These are phyloP conservation scores for Aurifilum marmelostoma DNA, from an alignment of 2,329 filamentous ascomycete species.

Conservation along the genomic window DNA sequence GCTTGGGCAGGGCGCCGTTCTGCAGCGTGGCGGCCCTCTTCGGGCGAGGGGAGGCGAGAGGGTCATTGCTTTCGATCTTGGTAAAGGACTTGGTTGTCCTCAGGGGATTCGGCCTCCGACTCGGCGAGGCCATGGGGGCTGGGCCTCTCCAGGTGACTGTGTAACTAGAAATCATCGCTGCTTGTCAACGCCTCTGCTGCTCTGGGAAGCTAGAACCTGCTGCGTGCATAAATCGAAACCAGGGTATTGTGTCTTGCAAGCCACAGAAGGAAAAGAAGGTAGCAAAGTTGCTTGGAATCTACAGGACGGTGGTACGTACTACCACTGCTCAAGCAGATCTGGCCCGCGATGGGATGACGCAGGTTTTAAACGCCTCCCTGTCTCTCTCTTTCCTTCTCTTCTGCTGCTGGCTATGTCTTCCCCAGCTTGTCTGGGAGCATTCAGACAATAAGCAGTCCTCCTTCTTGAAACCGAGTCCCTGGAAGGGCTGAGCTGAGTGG, in stretches of 20 bases:
- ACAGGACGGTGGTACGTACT: not conserved
- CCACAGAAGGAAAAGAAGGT: not conserved
- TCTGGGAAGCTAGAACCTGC: constrained; percentile 23
- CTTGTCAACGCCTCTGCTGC: constrained; percentile 27
- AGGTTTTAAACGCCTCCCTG: not conserved
- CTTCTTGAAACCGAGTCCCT: constrained; percentile 8
- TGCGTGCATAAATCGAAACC: constrained; percentile 4
- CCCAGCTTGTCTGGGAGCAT: not conserved
- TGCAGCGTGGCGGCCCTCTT: constrained; percentile 54
- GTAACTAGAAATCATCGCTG: constrained; percentile 37
- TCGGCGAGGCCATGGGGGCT: constrained; percentile 23
- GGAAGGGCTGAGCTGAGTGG: not conserved
- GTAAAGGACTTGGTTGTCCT: constrained; percentile 37
- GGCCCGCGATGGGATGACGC: constrained; percentile 6
- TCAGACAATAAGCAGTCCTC: constrained; percentile 13
- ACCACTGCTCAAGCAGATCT: not conserved
- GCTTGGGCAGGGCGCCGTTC: constrained; percentile 40
- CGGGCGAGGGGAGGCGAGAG: constrained; percentile 33
- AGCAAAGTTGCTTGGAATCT: constrained; percentile 1
- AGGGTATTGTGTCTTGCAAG: not conserved
- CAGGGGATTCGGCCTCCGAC: constrained; percentile 33
- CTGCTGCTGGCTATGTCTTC: not conserved
- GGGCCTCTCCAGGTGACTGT: constrained; percentile 31
- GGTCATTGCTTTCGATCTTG: constrained; percentile 25
- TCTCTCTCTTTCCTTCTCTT: not conserved